Conservation (phyloP, 1,284 basidiomycete species). For the Lentinula novae-zelandiae region DNA sequence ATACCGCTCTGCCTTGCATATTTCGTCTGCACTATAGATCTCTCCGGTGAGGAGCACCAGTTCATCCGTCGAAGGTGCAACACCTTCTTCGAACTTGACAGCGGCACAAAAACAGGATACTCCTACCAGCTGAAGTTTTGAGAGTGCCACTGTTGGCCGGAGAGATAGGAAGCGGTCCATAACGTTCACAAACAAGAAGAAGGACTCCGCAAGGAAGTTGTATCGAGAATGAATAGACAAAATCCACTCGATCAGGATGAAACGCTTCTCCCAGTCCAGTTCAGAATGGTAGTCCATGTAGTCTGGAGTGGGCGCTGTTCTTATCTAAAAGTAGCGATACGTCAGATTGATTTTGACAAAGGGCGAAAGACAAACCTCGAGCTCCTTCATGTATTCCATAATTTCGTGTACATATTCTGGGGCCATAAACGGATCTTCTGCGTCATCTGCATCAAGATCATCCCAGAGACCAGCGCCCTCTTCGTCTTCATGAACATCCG, state of each 20-base stretch:
- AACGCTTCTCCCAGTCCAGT: slow-evolving; percentile 88
- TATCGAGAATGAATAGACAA: slow-evolving; percentile 90
- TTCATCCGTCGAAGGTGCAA: slow-evolving; percentile 82
- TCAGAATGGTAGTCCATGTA: slow-evolving; percentile 86
- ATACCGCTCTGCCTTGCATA: slow-evolving; percentile 89
- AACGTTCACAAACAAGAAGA: slow-evolving; percentile 90
- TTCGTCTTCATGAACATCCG: slow-evolving; percentile 19
- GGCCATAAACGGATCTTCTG: slow-evolving; percentile 38
- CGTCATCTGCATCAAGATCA: slow-evolving; percentile 38
- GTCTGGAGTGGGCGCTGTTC: slow-evolving; percentile 72
- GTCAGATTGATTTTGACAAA: slow-evolving; percentile 5
- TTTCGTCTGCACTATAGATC: slow-evolving; percentile 78
- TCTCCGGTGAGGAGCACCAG: slow-evolving; percentile 85
- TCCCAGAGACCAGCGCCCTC: slow-evolving; percentile 30
- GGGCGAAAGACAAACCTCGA: slow-evolving; percentile 35
- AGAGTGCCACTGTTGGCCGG: slow-evolving; percentile 80
- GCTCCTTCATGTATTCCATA: slow-evolving; percentile 33
- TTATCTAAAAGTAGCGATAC: slow-evolving; percentile 41
- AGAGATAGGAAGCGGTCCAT: slow-evolving; percentile 91
- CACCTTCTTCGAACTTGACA: slow-evolving; percentile 91
- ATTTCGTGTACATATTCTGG: slow-evolving; percentile 37
- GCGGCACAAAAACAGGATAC: slow-evolving; percentile 89
- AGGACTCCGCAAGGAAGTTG: slow-evolving; percentile 87
- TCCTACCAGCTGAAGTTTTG: slow-evolving; percentile 90
- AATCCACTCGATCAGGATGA: slow-evolving; percentile 90